phyloP scores from a whole-genome alignment of 2,329 filamentous ascomycete species.

The Thielaviopsis ethacetica region DNA sequence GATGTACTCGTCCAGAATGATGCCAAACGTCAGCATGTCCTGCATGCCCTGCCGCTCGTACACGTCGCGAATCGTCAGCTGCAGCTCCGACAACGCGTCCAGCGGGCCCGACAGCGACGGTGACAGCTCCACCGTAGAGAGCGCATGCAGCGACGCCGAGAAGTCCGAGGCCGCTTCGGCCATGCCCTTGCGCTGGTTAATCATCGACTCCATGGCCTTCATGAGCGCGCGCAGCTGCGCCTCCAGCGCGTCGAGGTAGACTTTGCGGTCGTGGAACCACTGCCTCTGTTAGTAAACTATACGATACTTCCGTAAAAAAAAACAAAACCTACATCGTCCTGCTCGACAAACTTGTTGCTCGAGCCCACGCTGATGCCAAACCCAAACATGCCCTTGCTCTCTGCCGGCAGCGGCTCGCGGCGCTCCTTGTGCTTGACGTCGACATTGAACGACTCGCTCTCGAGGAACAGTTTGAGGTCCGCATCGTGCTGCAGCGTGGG shows the following conservation, averaged over 20 bases:
- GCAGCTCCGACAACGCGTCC: slow-evolving; percentile 81
- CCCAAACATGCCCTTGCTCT: slow-evolving; percentile 88
- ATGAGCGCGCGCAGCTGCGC: slow-evolving; percentile 78
- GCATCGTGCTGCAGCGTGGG: slow-evolving; percentile 81
- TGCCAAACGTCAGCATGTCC: slow-evolving; percentile 87
- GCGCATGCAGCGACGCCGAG: slow-evolving; percentile 76
- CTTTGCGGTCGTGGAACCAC: slow-evolving; percentile 95
- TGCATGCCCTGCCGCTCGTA: slow-evolving; percentile 96
- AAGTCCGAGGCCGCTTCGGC: slow-evolving; percentile 90
- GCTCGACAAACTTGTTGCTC: slow-evolving; percentile 83
- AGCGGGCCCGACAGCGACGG: slow-evolving; percentile 75
- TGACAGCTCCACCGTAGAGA: slow-evolving; percentile 85
- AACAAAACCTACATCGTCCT: slow-evolving; percentile 61
- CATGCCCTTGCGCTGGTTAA: slow-evolving; percentile 80
- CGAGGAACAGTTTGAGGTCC: slow-evolving; percentile 89
- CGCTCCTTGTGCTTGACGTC: slow-evolving; percentile 97
- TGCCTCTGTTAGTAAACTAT: slow-evolving; percentile 22
- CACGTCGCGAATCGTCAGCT: slow-evolving; percentile 83
- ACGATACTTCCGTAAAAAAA: no score
- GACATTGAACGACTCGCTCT: slow-evolving; percentile 89
- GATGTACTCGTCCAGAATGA: slow-evolving; percentile 97
- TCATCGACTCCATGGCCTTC: slow-evolving; percentile 88
- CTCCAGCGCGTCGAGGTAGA: slow-evolving; percentile 89
- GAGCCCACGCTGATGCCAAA: slow-evolving; percentile 58
- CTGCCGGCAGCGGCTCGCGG: slow-evolving; percentile 66